Base-by-base conservation (phyloP, 176 grass and related monocot genomes). In the Rhynchospora pubera region DNA sequence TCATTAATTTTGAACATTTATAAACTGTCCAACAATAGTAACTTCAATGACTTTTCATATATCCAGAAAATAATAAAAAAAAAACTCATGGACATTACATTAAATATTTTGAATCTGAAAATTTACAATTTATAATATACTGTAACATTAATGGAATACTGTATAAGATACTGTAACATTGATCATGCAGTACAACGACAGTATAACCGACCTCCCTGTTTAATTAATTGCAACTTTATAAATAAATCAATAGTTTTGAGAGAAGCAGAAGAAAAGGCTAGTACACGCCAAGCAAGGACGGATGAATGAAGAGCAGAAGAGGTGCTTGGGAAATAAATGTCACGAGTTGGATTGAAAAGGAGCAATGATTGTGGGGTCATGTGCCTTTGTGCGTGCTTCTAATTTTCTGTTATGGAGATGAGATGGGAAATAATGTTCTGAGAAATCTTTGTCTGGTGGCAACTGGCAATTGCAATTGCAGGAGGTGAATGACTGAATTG, bases 401-500 rank as follows among this genome's bases (percentile, higher is more conserved):
- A 48, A 81, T 42, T 65, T 59, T 81, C 79, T 81, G 58, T 30
- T 63, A 62, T 28, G 28, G 11, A 44, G 13, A n/a, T 57, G 68
- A 43, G 9, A 18, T n/a, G 44, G 39, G 43, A 77, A 77, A 51
- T 18, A 55, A 77, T 43, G 67, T 44, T 19, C 22, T 21, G 39
- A 45, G 10, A 65, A 80, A 79, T 79, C 51, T 81, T 24, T 52
- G 79, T 81, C 79, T 65, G 55, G 39, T 19, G 39, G 79, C 19
- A 63, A 80, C 15, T 3, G 74, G 9, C 26, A 28, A 28, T 28
- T 28, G 26, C 26, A 28, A 28, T 28, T 28, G 26, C 26, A 28
- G 26, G 26, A 28, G 26, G 26, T 28, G 26, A 28, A 28, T 28
- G 21, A 3, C 47, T 45, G 66, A 39, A 39, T 39, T 3, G n/a